Conservation (phyloP, 768 basidiomycete species). For the Tulasnella calospora region DNA sequence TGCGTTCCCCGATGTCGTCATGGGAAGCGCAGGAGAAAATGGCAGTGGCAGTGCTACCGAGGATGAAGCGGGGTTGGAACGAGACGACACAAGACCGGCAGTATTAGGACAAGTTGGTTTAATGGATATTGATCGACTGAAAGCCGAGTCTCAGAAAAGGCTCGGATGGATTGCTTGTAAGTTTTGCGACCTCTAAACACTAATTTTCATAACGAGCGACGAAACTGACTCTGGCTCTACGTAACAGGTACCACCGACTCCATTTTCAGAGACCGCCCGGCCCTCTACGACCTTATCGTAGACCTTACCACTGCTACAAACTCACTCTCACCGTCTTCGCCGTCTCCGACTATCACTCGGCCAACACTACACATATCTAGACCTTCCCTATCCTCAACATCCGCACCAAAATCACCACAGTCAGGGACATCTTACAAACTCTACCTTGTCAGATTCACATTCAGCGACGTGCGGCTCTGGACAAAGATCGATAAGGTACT, state of each 20-base stretch:
- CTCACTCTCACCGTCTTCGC: slow-evolving; percentile 44
- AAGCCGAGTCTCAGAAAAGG: slow-evolving; percentile 52
- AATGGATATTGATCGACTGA: slow-evolving; percentile 60
- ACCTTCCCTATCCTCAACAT: not conserved
- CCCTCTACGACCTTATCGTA: slow-evolving; percentile 73
- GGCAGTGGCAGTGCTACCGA: slow-evolving; percentile 23
- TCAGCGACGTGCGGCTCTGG: slow-evolving; percentile 82
- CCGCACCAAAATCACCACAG: not conserved
- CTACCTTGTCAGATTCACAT: slow-evolving; percentile 64
- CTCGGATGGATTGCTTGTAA: slow-evolving; percentile 79
- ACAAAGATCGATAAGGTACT: slow-evolving; percentile 70
- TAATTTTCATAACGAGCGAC: no score
- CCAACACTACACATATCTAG: slow-evolving; percentile 54
- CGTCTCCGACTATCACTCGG: slow-evolving; percentile 40
- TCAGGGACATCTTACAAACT: slow-evolving; percentile 46
- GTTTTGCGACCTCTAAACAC: slow-evolving; percentile 31
- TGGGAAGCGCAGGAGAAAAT: slow-evolving; percentile 23
- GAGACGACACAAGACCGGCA: slow-evolving; percentile 32
- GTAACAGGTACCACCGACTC: slow-evolving; percentile 68
- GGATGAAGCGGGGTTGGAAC: slow-evolving; percentile 11
- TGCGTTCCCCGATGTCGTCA: slow-evolving; percentile 16
- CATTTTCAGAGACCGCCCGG: slow-evolving; percentile 74
- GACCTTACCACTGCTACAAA: slow-evolving; percentile 61
- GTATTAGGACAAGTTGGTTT: slow-evolving; percentile 80
- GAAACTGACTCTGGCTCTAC: not conserved